A percentile compares a stretch with the other conserved stretches of the same genome.
Evolutionary conservation across 2,329 filamentous ascomycete genomes (phyloP).

Genomic region (Exophiala alcalophila): DNA sequence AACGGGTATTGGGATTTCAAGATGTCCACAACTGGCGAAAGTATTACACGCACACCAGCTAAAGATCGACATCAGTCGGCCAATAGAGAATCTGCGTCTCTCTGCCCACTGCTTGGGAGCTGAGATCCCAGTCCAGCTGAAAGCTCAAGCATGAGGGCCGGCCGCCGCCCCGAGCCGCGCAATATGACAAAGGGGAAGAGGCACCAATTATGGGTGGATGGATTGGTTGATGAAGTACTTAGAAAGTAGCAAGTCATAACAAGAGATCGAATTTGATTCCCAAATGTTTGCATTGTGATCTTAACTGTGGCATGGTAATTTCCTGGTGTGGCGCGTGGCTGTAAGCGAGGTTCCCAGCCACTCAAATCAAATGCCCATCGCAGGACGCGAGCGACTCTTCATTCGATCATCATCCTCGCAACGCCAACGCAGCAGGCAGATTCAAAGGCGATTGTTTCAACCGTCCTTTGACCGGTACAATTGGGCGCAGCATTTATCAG

Average conservation of each 20-base stretch:
- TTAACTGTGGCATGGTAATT: too few relatives aligned
- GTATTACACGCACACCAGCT: conserved; percentile 35
- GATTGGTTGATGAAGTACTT: too few relatives aligned
- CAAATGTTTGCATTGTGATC: too few relatives aligned
- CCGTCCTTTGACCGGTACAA: conserved; percentile 1
- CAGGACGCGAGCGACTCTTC: conserved; percentile 17
- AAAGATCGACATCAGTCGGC: neutral
- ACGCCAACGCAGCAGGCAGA: conserved; percentile 16
- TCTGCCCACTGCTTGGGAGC: too few relatives aligned
- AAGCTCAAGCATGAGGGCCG: too few relatives aligned
- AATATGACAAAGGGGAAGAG: too few relatives aligned
- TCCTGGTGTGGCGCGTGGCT: conserved; percentile 3
- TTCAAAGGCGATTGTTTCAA: too few relatives aligned
- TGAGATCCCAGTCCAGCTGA: too few relatives aligned
- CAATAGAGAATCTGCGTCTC: neutral
- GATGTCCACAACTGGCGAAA: conserved; percentile 58
- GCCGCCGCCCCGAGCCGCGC: too few relatives aligned
- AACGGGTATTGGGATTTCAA: conserved; percentile 56
- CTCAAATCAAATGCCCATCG: conserved; percentile 17
- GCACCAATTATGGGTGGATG: too few relatives aligned
- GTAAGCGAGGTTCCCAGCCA: conserved; percentile 23
- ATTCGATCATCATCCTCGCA: conserved; percentile 9
- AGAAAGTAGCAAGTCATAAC: too few relatives aligned
- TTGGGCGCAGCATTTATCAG: conserved; percentile 1
- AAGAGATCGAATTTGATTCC: too few relatives aligned